Conservation (phyloP, 345 rosid genomes). For the Turnera subulata region DNA sequence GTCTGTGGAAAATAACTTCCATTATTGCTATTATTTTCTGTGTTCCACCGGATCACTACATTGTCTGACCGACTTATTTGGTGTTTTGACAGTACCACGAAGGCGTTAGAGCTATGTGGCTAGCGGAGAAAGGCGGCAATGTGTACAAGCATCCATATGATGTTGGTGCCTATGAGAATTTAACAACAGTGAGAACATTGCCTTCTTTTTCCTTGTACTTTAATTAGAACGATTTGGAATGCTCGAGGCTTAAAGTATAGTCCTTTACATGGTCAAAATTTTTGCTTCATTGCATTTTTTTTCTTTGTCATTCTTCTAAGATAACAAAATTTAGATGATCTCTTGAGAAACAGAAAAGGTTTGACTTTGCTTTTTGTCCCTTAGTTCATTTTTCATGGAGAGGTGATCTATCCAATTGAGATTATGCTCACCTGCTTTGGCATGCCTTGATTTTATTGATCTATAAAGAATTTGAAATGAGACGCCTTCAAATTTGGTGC, state of each 20-base stretch:
- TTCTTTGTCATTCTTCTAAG: neutral
- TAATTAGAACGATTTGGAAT: neutral
- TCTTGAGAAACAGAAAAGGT: neutral
- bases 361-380: neutral
- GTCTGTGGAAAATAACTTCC: constrained; percentile 26
- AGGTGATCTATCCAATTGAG: neutral
- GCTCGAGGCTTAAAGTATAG: neutral
- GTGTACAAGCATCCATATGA: constrained; percentile 86
- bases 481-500: neutral
- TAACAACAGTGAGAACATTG: constrained; percentile 45
- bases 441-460: neutral
- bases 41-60: constrained; percentile 4
- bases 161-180: constrained; percentile 63
- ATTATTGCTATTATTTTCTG: neutral
- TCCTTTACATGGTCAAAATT: neutral
- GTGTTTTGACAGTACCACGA: constrained; percentile 65
- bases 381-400: no score
- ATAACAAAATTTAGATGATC: neutral
- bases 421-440: neutral
- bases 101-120: constrained; percentile 94
- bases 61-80: neutral
- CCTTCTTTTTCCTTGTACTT: constrained; percentile 1
- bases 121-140: constrained; percentile 85
- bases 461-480: neutral
- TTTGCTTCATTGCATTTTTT: neutral